Conservation (phyloP, 768 basidiomycete genomes). For the Xerocomus potaroensis region DNA sequence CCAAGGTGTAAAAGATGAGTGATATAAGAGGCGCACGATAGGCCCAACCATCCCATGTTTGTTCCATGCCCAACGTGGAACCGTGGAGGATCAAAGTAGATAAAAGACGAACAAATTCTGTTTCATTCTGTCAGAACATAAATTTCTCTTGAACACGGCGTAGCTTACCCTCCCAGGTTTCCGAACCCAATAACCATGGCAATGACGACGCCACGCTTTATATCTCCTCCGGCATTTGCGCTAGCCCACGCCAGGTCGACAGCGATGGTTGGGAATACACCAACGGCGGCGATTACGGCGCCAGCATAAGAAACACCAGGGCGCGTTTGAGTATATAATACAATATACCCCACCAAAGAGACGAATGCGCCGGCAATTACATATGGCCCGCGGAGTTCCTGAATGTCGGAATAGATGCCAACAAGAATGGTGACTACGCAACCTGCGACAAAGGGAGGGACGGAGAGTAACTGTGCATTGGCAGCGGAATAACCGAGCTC, state of each 20-base stretch:
- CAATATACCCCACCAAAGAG: slow-evolving; percentile 48
- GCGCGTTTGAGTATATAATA: slow-evolving; percentile 36
- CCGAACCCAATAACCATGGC: slow-evolving; percentile 53
- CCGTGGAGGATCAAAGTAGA: slow-evolving; percentile 37
- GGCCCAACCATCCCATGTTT: slow-evolving; percentile 33
- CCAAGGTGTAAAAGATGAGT: slow-evolving; percentile 21
- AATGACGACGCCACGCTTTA: slow-evolving; percentile 47
- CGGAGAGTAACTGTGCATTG: slow-evolving; percentile 46
- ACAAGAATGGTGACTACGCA: slow-evolving; percentile 41
- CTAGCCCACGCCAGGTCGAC: slow-evolving; percentile 52
- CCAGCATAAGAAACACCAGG: slow-evolving; percentile 39
- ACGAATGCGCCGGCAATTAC: slow-evolving; percentile 40
- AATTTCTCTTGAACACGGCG: not conserved
- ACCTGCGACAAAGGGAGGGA: slow-evolving; percentile 47
- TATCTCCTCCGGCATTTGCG: slow-evolving; percentile 52
- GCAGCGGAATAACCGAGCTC: slow-evolving; percentile 49
- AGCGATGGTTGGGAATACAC: slow-evolving; percentile 48
- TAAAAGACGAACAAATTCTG: slow-evolving; percentile 41
- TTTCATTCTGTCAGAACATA: slow-evolving; percentile 1
- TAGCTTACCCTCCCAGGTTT: slow-evolving; percentile 47
- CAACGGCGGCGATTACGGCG: slow-evolving; percentile 46
- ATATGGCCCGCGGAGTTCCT: slow-evolving; percentile 45
- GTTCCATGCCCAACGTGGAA: slow-evolving; percentile 37
- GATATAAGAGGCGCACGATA: slow-evolving; percentile 18
- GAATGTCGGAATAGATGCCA: slow-evolving; percentile 41